These are phyloP conservation scores for Suillus alpinus DNA, from an alignment of 768 basidiomycete genomes.

Conservation along the genomic window DNA sequence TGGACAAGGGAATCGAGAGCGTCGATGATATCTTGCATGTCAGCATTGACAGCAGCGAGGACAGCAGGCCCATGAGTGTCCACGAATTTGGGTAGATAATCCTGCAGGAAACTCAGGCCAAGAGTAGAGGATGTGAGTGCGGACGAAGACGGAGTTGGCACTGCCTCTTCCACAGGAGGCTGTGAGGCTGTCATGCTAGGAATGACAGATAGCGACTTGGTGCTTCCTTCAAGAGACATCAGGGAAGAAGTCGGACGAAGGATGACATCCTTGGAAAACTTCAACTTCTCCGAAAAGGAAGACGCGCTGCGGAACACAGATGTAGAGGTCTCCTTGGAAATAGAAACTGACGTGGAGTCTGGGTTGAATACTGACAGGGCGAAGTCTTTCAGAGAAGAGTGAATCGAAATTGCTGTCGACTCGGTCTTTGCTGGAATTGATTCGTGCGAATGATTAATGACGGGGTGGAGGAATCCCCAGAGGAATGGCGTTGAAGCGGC, in stretches of 20 bases:
- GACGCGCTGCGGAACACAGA: constrained; percentile 16
- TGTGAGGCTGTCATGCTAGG: constrained; percentile 14
- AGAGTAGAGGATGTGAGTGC: constrained; percentile 17
- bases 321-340: constrained; percentile 25
- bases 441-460: constrained; percentile 38
- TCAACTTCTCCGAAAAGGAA: constrained; percentile 25
- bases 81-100: constrained; percentile 47
- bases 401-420: constrained; percentile 26
- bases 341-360: constrained; percentile 34
- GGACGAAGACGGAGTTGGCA: constrained; percentile 17
- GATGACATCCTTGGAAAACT: constrained; percentile 35
- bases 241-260: constrained; percentile 32
- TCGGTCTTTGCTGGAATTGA: constrained; percentile 28
- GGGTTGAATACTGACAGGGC: constrained; percentile 52
- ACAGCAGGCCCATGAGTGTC: constrained; percentile 46
- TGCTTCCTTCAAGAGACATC: constrained; percentile 15
- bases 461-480: constrained; percentile 43
- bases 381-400: constrained; percentile 46
- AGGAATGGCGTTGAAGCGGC: constrained; percentile 27
- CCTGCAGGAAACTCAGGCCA: constrained; percentile 38
- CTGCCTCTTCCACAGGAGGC: not conserved
- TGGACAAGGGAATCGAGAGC: constrained; percentile 57
- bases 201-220: constrained; percentile 31
- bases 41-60: constrained; percentile 43
- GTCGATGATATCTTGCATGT: constrained; percentile 54